These are phyloP conservation scores for Ampelomyces quisqualis DNA, from an alignment of 2,329 filamentous ascomycete genomes.

Conservation along the genomic window DNA sequence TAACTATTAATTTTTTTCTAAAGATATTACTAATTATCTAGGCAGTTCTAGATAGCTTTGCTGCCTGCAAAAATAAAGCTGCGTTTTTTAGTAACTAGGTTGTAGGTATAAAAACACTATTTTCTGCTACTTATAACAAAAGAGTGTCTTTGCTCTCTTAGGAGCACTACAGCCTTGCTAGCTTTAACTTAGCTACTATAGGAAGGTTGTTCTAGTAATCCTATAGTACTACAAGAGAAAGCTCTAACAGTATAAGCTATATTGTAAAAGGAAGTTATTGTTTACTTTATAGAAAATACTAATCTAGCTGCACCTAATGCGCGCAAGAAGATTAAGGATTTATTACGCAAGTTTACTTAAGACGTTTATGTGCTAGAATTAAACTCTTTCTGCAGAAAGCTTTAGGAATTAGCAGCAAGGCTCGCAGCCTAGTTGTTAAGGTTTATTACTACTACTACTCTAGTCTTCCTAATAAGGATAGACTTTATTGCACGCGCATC, in stretches of 20 bases:
- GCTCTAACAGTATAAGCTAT: not conserved
- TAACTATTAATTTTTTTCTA: not conserved
- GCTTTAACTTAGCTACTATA: not conserved
- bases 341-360: conserved; percentile 8
- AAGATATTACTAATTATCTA: not conserved
- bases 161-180: not conserved
- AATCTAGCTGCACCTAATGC: conserved; percentile 1
- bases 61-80: not conserved
- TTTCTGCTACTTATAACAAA: not conserved
- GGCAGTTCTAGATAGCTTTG: not conserved
- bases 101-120: not conserved
- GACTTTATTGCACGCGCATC: conserved; percentile 2
- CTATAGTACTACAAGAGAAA: not conserved
- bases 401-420: conserved; percentile 3
- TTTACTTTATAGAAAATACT: conserved; percentile 6
- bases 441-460: conserved; percentile 8
- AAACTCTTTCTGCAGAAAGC: conserved; percentile 4
- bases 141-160: not conserved
- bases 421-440: conserved; percentile 6
- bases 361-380: conserved; percentile 4
- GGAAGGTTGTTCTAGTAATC: not conserved
- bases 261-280: conserved; percentile 1
- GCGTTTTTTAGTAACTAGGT: not conserved
- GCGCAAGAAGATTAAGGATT: conserved; percentile 2
- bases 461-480: conserved; percentile 4